Evolutionary conservation across 192 early-diverging fungal species (phyloP), one percentile per base, ranked within the genome.

Genomic region (Endogone sp.): DNA sequence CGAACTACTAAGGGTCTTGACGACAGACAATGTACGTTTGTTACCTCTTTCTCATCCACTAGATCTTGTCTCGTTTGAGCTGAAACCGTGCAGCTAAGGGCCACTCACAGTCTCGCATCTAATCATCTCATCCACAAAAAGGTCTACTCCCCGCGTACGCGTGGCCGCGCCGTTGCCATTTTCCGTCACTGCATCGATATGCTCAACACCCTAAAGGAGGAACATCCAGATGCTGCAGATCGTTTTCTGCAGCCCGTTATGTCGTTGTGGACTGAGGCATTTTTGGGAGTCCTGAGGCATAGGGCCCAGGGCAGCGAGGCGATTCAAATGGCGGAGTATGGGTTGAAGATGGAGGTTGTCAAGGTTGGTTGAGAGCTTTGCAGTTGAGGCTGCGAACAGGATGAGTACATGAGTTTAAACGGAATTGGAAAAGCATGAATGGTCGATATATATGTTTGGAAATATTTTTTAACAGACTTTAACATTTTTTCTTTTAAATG

Each of bases 151-250:
- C 84, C 79, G 32, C 80, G 81, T 54, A 92, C 90, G 3, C 84
- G 95, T 24, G 88, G 86, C 6, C 82, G 93, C 57, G 90, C 93
- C 1, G 87, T 94, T 10, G 76, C 85, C 23, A 91, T 98, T 54
- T 93, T 96, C 74, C 82, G 85, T 32, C 91, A 92, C 63, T 93
- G 92, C 64, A 79, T 95, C 9, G 91, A 95, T 66, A 94, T 93
- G 79, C 71, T 96, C 28, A 84, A 86, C 66, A 91, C 86, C 61
- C 86, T 97, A 60, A 87, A 93, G 31, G 87, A 86, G 29, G 90
- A 90, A 44, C 89, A 92, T 71, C 90, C 91, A 3, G 76, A 86
- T 4, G 86, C 85, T 57, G 87, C 90, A 2, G 82, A 87, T 29
- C 80, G 82, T 3, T 93, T 91, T 60, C 75, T 95, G 29, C 83